Evolutionary conservation across 768 basidiomycete genomes (phyloP).

Genomic region (Glaciozyma antarctica): DNA sequence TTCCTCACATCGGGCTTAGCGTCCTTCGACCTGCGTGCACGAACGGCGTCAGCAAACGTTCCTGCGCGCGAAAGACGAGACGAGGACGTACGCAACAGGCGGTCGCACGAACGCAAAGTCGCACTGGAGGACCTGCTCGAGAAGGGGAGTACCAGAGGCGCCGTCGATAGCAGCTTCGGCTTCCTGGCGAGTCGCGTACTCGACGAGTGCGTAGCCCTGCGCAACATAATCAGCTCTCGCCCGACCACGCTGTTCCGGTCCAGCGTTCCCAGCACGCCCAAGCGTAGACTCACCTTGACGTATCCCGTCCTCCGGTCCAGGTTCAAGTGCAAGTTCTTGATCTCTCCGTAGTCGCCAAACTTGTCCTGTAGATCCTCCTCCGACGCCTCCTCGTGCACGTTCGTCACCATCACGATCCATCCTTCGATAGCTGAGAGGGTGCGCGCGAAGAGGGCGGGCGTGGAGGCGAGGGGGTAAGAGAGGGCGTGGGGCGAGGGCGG

Average conservation of each 20-base stretch:
- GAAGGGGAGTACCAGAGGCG: slow-evolving; percentile 66
- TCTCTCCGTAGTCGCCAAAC: slow-evolving; percentile 92
- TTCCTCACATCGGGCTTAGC: slow-evolving; percentile 9
- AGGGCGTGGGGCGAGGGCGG: background rate
- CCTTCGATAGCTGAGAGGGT: background rate
- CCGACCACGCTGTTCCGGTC: no score
- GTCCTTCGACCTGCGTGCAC: background rate
- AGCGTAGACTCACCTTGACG: slow-evolving; percentile 62
- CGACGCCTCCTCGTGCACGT: slow-evolving; percentile 94
- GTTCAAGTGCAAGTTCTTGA: slow-evolving; percentile 95
- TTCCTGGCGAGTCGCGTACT: slow-evolving; percentile 90
- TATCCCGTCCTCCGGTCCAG: slow-evolving; percentile 95
- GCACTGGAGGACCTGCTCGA: slow-evolving; percentile 79
- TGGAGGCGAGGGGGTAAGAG: background rate
- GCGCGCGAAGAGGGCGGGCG: background rate
- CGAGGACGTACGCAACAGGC: slow-evolving; percentile 37
- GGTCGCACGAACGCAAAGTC: slow-evolving; percentile 90
- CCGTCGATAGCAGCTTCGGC: slow-evolving; percentile 89
- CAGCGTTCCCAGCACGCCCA: no score
- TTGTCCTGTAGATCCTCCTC: slow-evolving; percentile 96
- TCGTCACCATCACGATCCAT: slow-evolving; percentile 66
- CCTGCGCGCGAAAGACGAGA: background rate
- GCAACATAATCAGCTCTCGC: background rate
- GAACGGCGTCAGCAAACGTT: background rate
- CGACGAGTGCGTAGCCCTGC: slow-evolving; percentile 96